phyloP scores from a whole-genome alignment of 2,329 filamentous ascomycete genomes.

The Aspergillus felis region DNA sequence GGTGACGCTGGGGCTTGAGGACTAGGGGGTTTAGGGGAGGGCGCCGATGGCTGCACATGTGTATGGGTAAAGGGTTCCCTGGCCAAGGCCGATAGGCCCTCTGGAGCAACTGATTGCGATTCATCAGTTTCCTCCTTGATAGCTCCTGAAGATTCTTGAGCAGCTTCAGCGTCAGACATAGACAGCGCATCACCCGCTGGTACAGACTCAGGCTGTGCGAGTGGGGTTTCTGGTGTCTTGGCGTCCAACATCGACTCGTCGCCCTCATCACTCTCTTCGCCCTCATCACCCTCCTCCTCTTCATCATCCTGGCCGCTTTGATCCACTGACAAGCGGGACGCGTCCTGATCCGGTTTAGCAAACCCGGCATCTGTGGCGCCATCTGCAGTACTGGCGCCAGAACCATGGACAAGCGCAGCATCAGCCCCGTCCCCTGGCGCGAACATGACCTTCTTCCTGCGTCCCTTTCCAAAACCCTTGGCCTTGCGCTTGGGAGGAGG shows the following conservation, averaged over 20 bases:
- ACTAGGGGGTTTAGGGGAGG: not conserved
- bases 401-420: slow-evolving; percentile 32
- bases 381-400: slow-evolving; percentile 36
- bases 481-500: slow-evolving; percentile 77
- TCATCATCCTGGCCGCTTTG: slow-evolving; percentile 45
- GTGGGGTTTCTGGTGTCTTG: slow-evolving; percentile 40
- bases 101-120: slow-evolving; percentile 1
- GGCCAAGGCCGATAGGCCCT: not conserved
- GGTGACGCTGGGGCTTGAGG: slow-evolving; percentile 1
- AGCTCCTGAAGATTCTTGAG: slow-evolving; percentile 7
- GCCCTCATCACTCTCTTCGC: slow-evolving; percentile 50
- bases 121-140: slow-evolving; percentile 2
- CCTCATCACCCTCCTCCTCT: slow-evolving; percentile 45
- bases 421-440: slow-evolving; percentile 41
- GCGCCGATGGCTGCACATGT: slow-evolving; percentile 2
- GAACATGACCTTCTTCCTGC: slow-evolving; percentile 68
- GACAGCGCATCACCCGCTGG: slow-evolving; percentile 12
- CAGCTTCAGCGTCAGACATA: not conserved
- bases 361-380: slow-evolving; percentile 22
- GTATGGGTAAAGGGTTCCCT: slow-evolving; percentile 1
- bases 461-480: slow-evolving; percentile 73
- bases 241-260: slow-evolving; percentile 46
- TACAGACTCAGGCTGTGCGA: slow-evolving; percentile 26
- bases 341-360: slow-evolving; percentile 48
- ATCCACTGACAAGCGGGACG: slow-evolving; percentile 36